Evolutionary conservation across 371 early-diverging fungal genomes (phyloP).

Genomic region (Mortierella sp.): DNA sequence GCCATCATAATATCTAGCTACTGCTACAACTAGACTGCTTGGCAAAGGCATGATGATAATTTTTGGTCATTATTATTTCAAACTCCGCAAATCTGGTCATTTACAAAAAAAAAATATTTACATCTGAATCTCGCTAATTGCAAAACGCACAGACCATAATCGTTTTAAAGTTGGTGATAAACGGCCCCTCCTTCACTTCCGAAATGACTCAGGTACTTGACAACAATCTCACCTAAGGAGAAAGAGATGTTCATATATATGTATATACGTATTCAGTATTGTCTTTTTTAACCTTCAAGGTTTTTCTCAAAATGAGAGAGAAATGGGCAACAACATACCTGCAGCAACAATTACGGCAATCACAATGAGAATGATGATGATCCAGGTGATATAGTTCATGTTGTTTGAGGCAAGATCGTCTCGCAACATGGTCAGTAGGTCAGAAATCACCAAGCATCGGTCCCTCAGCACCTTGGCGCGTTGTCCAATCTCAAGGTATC

Average conservation of each 20-base stretch:
- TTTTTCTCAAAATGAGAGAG: background rate
- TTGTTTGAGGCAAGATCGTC: constrained; percentile 78
- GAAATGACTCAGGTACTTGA: constrained; percentile 54
- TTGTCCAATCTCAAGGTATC: constrained; percentile 86
- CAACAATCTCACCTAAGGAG: constrained; percentile 50
- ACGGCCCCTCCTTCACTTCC: constrained; percentile 11
- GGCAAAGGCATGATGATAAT: background rate
- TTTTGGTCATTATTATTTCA: background rate
- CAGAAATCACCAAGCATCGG: constrained; percentile 82
- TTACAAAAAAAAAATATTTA: background rate
- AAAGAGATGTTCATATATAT: background rate
- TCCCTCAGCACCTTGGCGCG: constrained; percentile 89
- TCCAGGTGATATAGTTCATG: constrained; percentile 75
- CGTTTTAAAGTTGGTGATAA: background rate
- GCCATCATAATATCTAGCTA: no score
- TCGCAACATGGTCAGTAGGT: constrained; percentile 86
- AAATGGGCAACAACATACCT: constrained; percentile 47
- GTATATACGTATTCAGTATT: background rate
- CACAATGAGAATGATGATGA: constrained; percentile 74
- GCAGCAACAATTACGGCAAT: constrained; percentile 72
- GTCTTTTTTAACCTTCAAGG: background rate
- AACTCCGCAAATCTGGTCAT: background rate
- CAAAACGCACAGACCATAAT: background rate
- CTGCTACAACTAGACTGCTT: background rate
- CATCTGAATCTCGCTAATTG: background rate